phyloP scores from a whole-genome alignment of 148 eudicot genomes.

The Polygonum maritimum region DNA sequence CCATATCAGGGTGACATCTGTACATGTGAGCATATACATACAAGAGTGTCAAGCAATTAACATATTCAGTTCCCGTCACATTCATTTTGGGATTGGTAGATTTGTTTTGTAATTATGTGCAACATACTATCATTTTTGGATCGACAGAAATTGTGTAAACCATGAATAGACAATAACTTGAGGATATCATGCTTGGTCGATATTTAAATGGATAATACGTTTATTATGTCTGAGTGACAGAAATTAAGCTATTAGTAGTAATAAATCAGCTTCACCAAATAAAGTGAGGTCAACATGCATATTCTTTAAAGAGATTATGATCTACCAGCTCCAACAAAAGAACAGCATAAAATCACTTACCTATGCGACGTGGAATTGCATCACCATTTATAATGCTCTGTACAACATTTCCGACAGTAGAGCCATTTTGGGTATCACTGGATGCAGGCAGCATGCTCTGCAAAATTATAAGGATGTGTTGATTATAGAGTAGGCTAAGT shows the following conservation, averaged over 20 bases:
- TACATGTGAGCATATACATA: not conserved
- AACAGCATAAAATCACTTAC: conserved; percentile 9
- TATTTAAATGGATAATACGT: not conserved
- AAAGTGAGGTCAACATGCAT: conserved; percentile 1
- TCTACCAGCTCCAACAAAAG: not conserved
- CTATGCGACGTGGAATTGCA: conserved; percentile 13
- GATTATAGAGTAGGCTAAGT: not conserved
- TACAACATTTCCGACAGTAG: conserved; percentile 5
- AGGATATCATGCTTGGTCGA: not conserved
- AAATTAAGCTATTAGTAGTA: not conserved
- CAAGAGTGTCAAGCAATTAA: not conserved
- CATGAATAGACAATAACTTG: not conserved
- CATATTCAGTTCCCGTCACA: not conserved
- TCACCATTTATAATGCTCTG: conserved; percentile 10
- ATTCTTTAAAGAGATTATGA: not conserved
- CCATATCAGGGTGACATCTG: not conserved
- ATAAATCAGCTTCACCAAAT: not conserved
- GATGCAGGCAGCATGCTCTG: conserved; percentile 5
- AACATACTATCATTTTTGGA: not conserved
- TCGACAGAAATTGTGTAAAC: not conserved
- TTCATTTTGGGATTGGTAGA: not conserved
- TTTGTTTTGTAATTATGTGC: not conserved
- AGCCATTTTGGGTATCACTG: conserved; percentile 14
- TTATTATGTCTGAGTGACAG: not conserved
- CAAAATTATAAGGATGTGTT: not conserved